These are phyloP conservation scores for Isoetes engelmannii DNA, from an alignment of 83 land plant genomes.

Conservation along the genomic window DNA sequence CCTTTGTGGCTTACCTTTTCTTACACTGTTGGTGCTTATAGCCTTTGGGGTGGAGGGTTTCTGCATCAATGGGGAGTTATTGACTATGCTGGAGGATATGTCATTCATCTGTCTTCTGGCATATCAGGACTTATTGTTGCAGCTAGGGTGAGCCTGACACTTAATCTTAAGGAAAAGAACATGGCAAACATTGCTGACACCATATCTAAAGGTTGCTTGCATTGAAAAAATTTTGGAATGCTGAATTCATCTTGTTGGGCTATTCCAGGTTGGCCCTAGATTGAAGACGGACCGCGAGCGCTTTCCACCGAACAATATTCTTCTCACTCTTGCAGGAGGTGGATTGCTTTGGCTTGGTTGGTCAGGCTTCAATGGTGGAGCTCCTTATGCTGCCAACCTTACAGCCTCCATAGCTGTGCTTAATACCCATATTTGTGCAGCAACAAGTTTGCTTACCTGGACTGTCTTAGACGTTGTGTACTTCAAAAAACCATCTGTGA, in stretches of 20 bases:
- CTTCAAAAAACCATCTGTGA: constrained; percentile 9
- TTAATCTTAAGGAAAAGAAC: too few relatives aligned
- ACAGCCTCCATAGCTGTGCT: constrained; percentile 11
- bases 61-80: constrained; percentile 22
- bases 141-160: too few relatives aligned
- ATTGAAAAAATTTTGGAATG: too few relatives aligned
- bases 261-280: too few relatives aligned
- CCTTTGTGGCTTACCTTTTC: constrained; percentile 13
- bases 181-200: too few relatives aligned
- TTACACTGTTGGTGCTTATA: too few relatives aligned
- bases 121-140: constrained; percentile 17
- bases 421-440: constrained; percentile 14
- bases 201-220: too few relatives aligned
- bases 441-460: constrained; percentile 14
- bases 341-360: constrained; percentile 17
- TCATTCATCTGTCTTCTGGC: constrained; percentile 20
- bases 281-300: constrained; percentile 2
- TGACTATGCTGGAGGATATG: constrained; percentile 23
- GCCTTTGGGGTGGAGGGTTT: constrained; percentile 27
- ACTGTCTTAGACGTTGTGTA: constrained; percentile 3
- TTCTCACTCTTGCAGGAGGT: constrained; percentile 11
- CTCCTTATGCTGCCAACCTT: constrained; percentile 9
- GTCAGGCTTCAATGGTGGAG: constrained; percentile 18
- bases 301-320: constrained; percentile 12
- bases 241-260: too few relatives aligned